phyloP scores from a whole-genome alignment of 768 basidiomycete species.

The Termitomyces heimii region DNA sequence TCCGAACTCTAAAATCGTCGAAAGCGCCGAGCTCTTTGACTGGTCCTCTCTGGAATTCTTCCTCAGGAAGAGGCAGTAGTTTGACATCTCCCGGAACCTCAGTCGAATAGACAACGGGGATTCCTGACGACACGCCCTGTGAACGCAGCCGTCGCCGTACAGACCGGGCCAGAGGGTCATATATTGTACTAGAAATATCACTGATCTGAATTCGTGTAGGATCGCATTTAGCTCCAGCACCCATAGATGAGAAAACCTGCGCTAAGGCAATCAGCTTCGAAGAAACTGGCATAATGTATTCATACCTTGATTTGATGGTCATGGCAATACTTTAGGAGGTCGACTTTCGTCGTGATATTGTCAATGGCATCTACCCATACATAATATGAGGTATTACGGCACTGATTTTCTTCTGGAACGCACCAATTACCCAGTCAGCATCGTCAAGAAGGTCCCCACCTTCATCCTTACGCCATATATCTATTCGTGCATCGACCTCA shows the following conservation, averaged over 20 bases:
- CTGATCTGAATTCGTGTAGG: slow-evolving; percentile 94
- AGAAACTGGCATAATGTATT: neutral
- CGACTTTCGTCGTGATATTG: slow-evolving; percentile 95
- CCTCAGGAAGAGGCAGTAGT: slow-evolving; percentile 84
- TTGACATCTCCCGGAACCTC: slow-evolving; percentile 88
- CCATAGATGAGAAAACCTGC: slow-evolving; percentile 97
- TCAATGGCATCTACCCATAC: slow-evolving; percentile 81
- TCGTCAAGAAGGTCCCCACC: slow-evolving; percentile 71
- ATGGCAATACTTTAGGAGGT: slow-evolving; percentile 85
- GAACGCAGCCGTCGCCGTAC: slow-evolving; percentile 74
- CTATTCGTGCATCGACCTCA: slow-evolving; percentile 76
- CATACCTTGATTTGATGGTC: slow-evolving; percentile 70
- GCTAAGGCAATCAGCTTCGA: slow-evolving; percentile 24
- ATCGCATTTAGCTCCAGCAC: slow-evolving; percentile 90
- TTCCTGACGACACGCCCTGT: slow-evolving; percentile 55
- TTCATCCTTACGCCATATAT: slow-evolving; percentile 83
- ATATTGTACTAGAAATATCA: slow-evolving; percentile 88
- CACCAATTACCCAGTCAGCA: slow-evolving; percentile 92
- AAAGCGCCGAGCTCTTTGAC: slow-evolving; percentile 88
- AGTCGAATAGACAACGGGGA: slow-evolving; percentile 92
- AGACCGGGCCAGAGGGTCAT: slow-evolving; percentile 91
- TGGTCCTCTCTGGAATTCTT: slow-evolving; percentile 85
- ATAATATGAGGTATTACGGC: slow-evolving; percentile 2
- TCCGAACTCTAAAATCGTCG: slow-evolving; percentile 90
- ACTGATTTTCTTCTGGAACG: slow-evolving; percentile 12